Conservation (phyloP, 495 filamentous ascomycete genomes). For the Apiosordaria backusii region DNA sequence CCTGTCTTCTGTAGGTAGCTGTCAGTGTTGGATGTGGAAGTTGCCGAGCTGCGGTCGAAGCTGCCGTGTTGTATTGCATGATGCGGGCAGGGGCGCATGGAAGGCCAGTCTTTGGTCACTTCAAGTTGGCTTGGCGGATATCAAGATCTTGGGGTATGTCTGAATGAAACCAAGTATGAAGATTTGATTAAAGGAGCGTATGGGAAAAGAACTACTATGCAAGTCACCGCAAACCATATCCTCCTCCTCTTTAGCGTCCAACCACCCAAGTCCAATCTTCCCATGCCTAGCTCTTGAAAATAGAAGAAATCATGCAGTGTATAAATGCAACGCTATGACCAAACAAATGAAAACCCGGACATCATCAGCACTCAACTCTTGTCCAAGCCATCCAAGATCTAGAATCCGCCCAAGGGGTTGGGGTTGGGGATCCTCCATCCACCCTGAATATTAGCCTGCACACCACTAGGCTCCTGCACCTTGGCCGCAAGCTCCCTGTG, state of each 20-base stretch:
- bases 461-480: background rate
- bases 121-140: no score
- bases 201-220: background rate
- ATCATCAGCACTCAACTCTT: background rate
- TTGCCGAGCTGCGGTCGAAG: no score
- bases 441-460: conserved; percentile 8
- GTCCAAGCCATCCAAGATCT: background rate
- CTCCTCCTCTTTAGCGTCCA: no score
- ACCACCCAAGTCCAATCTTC: background rate
- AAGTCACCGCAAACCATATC: background rate
- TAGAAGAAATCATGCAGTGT: background rate
- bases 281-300: background rate
- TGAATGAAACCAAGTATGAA: background rate
- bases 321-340: background rate
- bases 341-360: background rate
- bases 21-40: no score
- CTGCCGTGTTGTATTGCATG: no score
- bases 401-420: conserved; percentile 12
- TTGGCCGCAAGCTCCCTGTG: background rate
- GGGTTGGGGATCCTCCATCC: conserved; percentile 19
- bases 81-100: no score
- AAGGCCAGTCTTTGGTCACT: no score
- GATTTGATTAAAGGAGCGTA: background rate
- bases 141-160: no score
- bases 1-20: no score